These are phyloP conservation scores for Mayamaea pseudoterrestris DNA, from an alignment of 108 stramenopile species.

Conservation along the genomic window DNA sequence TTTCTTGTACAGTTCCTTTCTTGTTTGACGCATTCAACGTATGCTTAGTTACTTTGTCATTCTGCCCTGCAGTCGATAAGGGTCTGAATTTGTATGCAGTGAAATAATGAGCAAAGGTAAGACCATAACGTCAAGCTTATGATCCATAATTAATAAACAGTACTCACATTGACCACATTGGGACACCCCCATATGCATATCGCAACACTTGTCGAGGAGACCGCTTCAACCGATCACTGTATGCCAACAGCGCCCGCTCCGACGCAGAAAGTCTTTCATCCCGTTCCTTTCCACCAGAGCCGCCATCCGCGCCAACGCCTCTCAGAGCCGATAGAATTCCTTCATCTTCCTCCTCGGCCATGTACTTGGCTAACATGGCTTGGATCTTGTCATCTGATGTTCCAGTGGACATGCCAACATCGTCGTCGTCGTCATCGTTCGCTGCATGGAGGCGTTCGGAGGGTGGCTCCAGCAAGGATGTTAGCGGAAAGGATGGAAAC, in stretches of 20 bases:
- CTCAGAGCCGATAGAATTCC: slow-evolving; percentile 51
- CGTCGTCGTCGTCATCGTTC: slow-evolving; percentile 44
- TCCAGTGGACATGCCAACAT: slow-evolving; percentile 35
- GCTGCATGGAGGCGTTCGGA: slow-evolving; percentile 3
- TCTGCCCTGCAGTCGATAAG: too few species aligned
- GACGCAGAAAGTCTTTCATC: slow-evolving; percentile 61
- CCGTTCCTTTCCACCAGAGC: slow-evolving; percentile 26
- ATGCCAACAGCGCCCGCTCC: slow-evolving; percentile 52
- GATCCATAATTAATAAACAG: background rate
- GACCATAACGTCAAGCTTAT: background rate
- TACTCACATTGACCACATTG: slow-evolving; percentile 76
- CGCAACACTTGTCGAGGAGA: slow-evolving; percentile 65
- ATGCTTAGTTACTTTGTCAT: too few species aligned
- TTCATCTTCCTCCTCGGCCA: slow-evolving; percentile 78
- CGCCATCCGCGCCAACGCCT: slow-evolving; percentile 12
- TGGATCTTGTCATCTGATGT: slow-evolving; percentile 51
- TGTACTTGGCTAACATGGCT: slow-evolving; percentile 60
- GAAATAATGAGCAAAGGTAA: background rate
- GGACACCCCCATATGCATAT: slow-evolving; percentile 63
- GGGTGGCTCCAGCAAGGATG: slow-evolving; percentile 40
- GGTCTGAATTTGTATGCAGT: too few species aligned
- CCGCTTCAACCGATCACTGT: slow-evolving; percentile 54
- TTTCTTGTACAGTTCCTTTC: background rate
- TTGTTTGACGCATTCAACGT: background rate
- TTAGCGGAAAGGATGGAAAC: slow-evolving; percentile 23